phyloP scores from a whole-genome alignment of 805 yeast genomes.

The Ogataea dorogensis region DNA sequence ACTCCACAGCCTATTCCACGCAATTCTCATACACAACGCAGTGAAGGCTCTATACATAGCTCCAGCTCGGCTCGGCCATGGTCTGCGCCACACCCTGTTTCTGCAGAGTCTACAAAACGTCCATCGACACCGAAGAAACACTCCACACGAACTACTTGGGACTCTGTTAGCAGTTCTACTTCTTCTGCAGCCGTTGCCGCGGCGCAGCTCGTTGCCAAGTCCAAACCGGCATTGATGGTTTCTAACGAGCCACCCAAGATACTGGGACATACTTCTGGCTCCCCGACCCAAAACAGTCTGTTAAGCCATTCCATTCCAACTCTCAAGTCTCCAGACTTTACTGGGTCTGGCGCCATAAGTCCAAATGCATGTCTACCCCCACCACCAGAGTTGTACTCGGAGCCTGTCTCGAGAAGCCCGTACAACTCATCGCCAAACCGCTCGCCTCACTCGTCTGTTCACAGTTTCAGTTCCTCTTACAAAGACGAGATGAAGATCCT shows the following conservation, averaged over 20 bases:
- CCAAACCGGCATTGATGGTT: conserved; percentile 30
- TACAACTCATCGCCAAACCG: conserved; percentile 11
- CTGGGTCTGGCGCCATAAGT: conserved; percentile 1
- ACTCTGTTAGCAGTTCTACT: conserved; percentile 28
- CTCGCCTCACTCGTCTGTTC: conserved; percentile 8
- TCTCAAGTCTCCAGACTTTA: conserved; percentile 13
- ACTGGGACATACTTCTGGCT: conserved; percentile 1
- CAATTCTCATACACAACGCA: not conserved
- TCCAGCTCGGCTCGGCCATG: conserved; percentile 2
- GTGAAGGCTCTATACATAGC: conserved; percentile 4
- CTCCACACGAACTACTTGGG: conserved; percentile 25
- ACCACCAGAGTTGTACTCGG: conserved; percentile 13
- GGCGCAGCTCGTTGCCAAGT: conserved; percentile 35
- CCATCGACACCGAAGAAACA: conserved; percentile 8
- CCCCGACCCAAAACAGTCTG: conserved; percentile 2
- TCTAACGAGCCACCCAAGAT: conserved; percentile 13
- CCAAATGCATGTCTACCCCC: conserved; percentile 2
- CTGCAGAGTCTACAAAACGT: conserved; percentile 9
- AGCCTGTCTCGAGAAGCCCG: conserved; percentile 14
- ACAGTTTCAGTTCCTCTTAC: conserved; percentile 10
- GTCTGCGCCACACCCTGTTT: conserved; percentile 6
- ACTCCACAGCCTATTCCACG: conserved; percentile 11
- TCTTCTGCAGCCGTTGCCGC: conserved; percentile 37
- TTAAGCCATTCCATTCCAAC: conserved; percentile 12
- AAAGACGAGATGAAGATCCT: conserved; percentile 10